Base-by-base conservation (phyloP, 306 rosid species). In the Cicer judaicum region DNA sequence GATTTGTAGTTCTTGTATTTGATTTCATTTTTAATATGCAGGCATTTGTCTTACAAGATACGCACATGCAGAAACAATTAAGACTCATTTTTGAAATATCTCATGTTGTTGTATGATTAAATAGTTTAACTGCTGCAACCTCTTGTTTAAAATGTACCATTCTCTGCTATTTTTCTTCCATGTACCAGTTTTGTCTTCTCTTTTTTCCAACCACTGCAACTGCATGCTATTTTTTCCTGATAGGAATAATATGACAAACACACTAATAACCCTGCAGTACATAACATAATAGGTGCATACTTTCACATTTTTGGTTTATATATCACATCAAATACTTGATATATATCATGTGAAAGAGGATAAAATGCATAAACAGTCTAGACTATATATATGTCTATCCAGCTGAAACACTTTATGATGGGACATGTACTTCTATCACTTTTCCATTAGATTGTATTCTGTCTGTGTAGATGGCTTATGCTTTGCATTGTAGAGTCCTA, bases 1-100 rank as follows among this genome's bases (percentile, higher is more conserved):
- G 38, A 62, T 69, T 63, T 69, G 64, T 64, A 70, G 42, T 38
- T 52, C n/a, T 69, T 29, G 18, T 7, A 9, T 55, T 67, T 47
- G 56, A 39, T n/a, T 8, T 78, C 49, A 36, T 38, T 74, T 74
- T 74, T 64, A 41, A n/a, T 50, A 61, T 55, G 48, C 39, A 38
- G 61, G 52, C 60, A 18, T 10, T 40, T 67, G 7, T 44, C 21
- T 21, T 39, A 24, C 65, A 75, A 54, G 11, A 8, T 9, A 64
- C 18, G 2, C 49, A 7, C 34, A 7, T 68, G 68, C 39, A 21
- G 67, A 65, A 64, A 59, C 10, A 64, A 3, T 48, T 64, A 40
- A 4, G 10, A 15, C 5, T 52, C 70, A 21, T 40, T 72, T 72
- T 59, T 18, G 73, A 3, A 7, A 16, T 34, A 34, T 64, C 65